phyloP scores from a whole-genome alignment of 2,329 filamentous ascomycete species.

The Colletotrichum somersetense region DNA sequence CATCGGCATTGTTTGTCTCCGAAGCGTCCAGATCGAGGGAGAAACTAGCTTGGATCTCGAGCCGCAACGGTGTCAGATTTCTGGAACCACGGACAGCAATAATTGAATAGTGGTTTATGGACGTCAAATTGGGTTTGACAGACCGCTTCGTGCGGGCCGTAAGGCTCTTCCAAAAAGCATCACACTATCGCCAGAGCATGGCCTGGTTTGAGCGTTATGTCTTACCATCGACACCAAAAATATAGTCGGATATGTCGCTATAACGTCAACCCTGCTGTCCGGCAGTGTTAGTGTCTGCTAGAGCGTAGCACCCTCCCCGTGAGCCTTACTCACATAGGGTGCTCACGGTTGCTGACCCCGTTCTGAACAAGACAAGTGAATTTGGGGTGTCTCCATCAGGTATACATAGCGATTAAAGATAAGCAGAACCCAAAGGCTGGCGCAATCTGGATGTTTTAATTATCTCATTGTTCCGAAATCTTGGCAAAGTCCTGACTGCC shows the following conservation, averaged over 20 bases:
- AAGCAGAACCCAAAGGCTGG: slow-evolving; percentile 55
- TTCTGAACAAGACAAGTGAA: slow-evolving; percentile 64
- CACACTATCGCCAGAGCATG: slow-evolving; percentile 58
- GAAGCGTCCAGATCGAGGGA: slow-evolving; percentile 59
- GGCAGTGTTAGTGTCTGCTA: slow-evolving; percentile 47
- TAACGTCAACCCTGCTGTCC: slow-evolving; percentile 44
- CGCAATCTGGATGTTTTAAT: slow-evolving; percentile 64
- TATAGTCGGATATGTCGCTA: slow-evolving; percentile 48
- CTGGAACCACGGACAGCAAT: slow-evolving; percentile 56
- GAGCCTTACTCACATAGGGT: slow-evolving; percentile 58
- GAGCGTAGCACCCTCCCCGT: slow-evolving; percentile 63
- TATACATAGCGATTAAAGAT: slow-evolving; percentile 63
- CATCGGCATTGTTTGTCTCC: slow-evolving; percentile 61
- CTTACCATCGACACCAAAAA: slow-evolving; percentile 48
- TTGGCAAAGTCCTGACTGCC: slow-evolving; percentile 61
- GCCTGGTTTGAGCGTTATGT: slow-evolving; percentile 49
- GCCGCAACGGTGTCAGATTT: slow-evolving; percentile 53
- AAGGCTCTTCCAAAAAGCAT: slow-evolving; percentile 57
- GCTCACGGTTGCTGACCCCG: slow-evolving; percentile 59
- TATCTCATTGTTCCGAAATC: slow-evolving; percentile 64
- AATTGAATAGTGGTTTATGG: slow-evolving; percentile 62
- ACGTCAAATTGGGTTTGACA: slow-evolving; percentile 43
- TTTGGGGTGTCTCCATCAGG: slow-evolving; percentile 66
- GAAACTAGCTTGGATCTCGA: slow-evolving; percentile 56
- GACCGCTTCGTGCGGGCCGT: slow-evolving; percentile 57